Conservation (phyloP, 1,139 yeast genomes). For the Taphrina communis region DNA sequence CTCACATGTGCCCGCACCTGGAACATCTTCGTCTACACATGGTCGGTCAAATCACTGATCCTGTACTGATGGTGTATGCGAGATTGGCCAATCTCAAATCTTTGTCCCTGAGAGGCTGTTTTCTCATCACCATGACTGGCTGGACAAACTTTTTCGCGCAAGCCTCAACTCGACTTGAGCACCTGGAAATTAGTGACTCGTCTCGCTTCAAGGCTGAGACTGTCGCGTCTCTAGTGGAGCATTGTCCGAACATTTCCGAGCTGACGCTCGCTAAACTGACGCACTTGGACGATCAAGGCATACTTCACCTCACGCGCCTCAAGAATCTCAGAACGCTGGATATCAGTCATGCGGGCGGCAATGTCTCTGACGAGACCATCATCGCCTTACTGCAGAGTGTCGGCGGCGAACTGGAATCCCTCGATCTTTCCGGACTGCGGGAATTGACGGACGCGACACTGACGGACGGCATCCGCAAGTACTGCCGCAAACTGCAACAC, state of each 20-base stretch:
- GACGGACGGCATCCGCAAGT: slow-evolving; percentile 64
- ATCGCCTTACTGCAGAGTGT: slow-evolving; percentile 42
- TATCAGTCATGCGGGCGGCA: slow-evolving; percentile 50
- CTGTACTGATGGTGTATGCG: slow-evolving; percentile 67
- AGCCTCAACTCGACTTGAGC: slow-evolving; percentile 57
- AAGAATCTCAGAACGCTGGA: slow-evolving; percentile 63
- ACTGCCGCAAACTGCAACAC: slow-evolving; percentile 63
- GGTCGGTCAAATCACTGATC: slow-evolving; percentile 93
- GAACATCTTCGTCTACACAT: slow-evolving; percentile 71
- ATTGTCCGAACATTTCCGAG: slow-evolving; percentile 59
- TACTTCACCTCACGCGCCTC: slow-evolving; percentile 68
- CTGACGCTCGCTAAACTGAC: slow-evolving; percentile 71
- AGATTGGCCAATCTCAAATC: slow-evolving; percentile 63
- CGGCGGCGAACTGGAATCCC: slow-evolving; percentile 63
- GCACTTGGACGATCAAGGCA: slow-evolving; percentile 66
- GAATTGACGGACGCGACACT: slow-evolving; percentile 75
- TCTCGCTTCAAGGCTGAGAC: slow-evolving; percentile 79
- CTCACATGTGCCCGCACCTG: slow-evolving; percentile 77
- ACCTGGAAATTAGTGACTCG: slow-evolving; percentile 75
- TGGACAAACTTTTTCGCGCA: slow-evolving; percentile 76
- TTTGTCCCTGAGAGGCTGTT: slow-evolving; percentile 81
- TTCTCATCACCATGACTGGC: slow-evolving; percentile 70
- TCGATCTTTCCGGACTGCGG: slow-evolving; percentile 53
- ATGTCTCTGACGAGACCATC: slow-evolving; percentile 43
- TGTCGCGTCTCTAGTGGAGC: slow-evolving; percentile 65